Conservation (phyloP, 2,329 filamentous ascomycete species). For the Ceratocystis huliohia region DNA sequence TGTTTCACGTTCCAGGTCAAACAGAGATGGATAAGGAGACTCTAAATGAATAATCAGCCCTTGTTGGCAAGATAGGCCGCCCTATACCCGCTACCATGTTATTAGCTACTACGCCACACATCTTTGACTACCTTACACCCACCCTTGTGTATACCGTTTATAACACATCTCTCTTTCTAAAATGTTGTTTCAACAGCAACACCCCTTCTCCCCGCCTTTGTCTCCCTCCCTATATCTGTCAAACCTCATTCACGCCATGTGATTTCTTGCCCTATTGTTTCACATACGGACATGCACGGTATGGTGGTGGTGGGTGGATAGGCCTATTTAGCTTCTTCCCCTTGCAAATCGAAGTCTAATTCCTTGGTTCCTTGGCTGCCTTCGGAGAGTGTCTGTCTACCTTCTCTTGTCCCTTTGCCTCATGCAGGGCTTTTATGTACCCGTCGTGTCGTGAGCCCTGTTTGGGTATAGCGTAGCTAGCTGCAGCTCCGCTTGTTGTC, state of each 20-base stretch:
- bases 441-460: background rate
- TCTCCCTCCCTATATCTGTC: slow-evolving; percentile 1
- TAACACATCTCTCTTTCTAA: too few species aligned
- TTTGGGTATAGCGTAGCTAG: background rate
- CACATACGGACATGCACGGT: background rate
- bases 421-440: background rate
- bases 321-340: background rate
- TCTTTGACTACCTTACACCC: background rate
- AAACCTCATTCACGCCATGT: background rate
- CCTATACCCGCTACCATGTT: too few species aligned
- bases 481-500: too few species aligned
- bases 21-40: background rate
- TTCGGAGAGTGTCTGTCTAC: background rate
- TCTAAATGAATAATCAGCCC: too few species aligned
- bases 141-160: too few species aligned
- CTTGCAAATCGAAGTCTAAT: background rate
- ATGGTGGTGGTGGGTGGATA: background rate
- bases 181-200: background rate
- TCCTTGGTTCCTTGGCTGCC: background rate
- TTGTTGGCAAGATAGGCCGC: too few species aligned
- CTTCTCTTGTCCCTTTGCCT: background rate
- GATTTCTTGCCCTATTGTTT: background rate
- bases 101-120: background rate
- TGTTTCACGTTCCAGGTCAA: background rate
- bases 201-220: background rate